Evolutionary conservation across 148 eudicot species (phyloP).

Genomic region (Rhododendron williamsianum): DNA sequence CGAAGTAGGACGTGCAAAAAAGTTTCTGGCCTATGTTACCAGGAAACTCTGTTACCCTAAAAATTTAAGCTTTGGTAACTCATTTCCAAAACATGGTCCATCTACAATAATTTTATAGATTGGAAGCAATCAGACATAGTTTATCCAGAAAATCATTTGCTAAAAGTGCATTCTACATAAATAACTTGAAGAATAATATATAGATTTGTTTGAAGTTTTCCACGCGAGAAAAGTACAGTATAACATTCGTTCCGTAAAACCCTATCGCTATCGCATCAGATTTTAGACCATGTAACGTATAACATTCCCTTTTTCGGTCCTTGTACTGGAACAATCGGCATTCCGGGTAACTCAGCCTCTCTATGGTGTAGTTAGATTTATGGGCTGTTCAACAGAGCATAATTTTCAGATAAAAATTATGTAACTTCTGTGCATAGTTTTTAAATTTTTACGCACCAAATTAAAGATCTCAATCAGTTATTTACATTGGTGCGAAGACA

Average conservation of each 20-base stretch:
- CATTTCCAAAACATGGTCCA: not conserved
- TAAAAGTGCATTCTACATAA: not conserved
- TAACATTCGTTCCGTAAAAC: not conserved
- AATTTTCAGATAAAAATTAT: not conserved
- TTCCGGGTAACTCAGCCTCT: not conserved
- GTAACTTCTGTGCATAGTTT: not conserved
- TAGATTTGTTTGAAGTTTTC: not conserved
- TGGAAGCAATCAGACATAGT: not conserved
- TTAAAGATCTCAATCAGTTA: not conserved
- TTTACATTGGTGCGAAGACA: not conserved
- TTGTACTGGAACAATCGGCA: not conserved
- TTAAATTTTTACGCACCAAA: not conserved
- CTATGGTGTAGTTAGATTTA: conserved; percentile 5
- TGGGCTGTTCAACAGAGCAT: too few species aligned
- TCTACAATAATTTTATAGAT: not conserved
- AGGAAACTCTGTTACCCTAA: not conserved
- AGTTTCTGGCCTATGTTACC: not conserved
- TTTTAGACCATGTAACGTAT: not conserved
- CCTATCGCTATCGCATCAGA: not conserved
- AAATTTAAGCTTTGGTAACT: not conserved
- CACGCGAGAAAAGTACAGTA: not conserved
- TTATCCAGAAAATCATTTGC: not conserved
- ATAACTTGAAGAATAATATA: not conserved
- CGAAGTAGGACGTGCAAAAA: not conserved
- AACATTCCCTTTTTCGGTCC: not conserved